Conservation (phyloP, 1,139 yeast genomes). For the Sugiyamaella japonica region DNA sequence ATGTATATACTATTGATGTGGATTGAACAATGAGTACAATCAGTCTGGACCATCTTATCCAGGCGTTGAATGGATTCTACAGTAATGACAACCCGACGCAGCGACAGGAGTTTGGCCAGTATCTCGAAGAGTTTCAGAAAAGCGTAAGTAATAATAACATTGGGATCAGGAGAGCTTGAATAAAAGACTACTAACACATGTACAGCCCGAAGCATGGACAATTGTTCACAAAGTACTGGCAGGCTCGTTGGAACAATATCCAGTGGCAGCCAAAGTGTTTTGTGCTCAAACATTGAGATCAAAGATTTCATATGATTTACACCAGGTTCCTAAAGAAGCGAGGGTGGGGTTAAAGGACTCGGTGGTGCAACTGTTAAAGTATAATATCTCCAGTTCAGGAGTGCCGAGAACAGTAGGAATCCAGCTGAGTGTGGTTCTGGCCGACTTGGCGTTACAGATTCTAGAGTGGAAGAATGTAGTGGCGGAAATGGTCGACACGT, state of each 20-base stretch:
- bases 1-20: neutral
- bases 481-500: slow-evolving; percentile 58
- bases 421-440: slow-evolving; percentile 76
- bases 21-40: slow-evolving; percentile 8
- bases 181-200: slow-evolving; percentile 9
- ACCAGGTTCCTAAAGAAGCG: slow-evolving; percentile 63
- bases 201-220: slow-evolving; percentile 44
- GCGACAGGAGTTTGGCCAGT: slow-evolving; percentile 63
- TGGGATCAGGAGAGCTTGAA: neutral
- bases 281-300: slow-evolving; percentile 89
- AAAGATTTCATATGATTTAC: slow-evolving; percentile 71
- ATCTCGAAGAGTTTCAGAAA: slow-evolving; percentile 79
- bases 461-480: slow-evolving; percentile 71
- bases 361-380: slow-evolving; percentile 53
- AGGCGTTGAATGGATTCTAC: slow-evolving; percentile 65
- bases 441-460: slow-evolving; percentile 79
- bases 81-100: slow-evolving; percentile 51
- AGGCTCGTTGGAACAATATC: slow-evolving; percentile 22
- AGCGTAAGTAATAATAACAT: slow-evolving; percentile 46
- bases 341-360: slow-evolving; percentile 60
- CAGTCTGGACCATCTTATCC: slow-evolving; percentile 31
- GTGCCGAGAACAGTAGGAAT: slow-evolving; percentile 60
- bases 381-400: slow-evolving; percentile 45
- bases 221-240: slow-evolving; percentile 40
- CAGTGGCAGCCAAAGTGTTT: slow-evolving; percentile 61